These are phyloP conservation scores for Globisporangium cylindrosporum DNA, from an alignment of 352 stramenopile species.

Conservation along the genomic window DNA sequence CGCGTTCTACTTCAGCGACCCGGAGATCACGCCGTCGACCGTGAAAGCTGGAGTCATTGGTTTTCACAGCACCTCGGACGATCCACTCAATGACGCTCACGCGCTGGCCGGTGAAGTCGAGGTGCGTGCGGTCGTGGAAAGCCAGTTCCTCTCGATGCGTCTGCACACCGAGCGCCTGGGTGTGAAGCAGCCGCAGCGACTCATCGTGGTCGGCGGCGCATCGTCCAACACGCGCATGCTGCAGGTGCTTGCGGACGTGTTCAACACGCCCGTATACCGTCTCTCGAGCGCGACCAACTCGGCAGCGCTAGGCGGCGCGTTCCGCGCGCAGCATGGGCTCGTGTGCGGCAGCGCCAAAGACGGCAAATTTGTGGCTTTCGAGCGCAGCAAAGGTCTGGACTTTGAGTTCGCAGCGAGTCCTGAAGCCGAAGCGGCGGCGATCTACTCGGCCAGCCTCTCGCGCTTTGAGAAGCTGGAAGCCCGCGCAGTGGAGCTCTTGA, in stretches of 20 bases:
- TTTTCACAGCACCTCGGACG: conserved; percentile 31
- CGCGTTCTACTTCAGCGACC: conserved; percentile 62
- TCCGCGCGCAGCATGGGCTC: conserved; percentile 47
- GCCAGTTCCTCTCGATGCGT: conserved; percentile 58
- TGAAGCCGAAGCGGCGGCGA: conserved; percentile 17
- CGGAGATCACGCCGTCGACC: conserved; percentile 66
- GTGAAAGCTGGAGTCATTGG: conserved; percentile 38
- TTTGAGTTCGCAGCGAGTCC: conserved; percentile 41
- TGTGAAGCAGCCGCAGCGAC: conserved; percentile 38
- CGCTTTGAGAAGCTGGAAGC: conserved; percentile 41
- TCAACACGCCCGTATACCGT: conserved; percentile 50
- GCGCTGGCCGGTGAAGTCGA: conserved; percentile 23
- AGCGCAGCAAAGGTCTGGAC: conserved; percentile 31
- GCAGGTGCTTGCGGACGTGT: conserved; percentile 61
- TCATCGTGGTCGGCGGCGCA: conserved; percentile 64
- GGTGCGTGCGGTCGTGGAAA: conserved; percentile 64
- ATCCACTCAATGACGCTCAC: conserved; percentile 18
- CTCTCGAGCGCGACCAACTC: conserved; percentile 42
- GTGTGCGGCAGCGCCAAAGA: conserved; percentile 13
- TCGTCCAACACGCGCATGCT: conserved; percentile 54
- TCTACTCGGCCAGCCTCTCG: conserved; percentile 34
- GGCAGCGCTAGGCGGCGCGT: conserved; percentile 47
- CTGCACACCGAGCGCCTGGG: conserved; percentile 56
- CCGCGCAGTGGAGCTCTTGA: conserved; percentile 26
- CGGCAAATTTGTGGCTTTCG: conserved; percentile 32